Evolutionary conservation across 2,329 filamentous ascomycete species (phyloP).

Genomic region (Colletotrichum tropicicola): DNA sequence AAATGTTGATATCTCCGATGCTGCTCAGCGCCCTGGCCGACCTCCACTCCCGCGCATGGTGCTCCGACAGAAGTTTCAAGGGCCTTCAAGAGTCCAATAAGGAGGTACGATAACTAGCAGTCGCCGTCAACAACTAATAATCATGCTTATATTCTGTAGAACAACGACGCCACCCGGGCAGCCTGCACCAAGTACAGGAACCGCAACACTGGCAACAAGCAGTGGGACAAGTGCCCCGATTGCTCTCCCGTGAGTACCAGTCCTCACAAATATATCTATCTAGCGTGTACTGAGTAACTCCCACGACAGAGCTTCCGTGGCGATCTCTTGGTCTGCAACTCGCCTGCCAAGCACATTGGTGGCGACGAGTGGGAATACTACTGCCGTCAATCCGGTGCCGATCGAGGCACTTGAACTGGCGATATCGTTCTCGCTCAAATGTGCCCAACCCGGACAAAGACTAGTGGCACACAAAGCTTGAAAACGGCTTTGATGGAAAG

Average conservation of each 20-base stretch:
- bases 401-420: neutral
- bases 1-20: neutral
- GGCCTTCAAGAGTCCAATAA: neutral
- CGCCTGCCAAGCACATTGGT: neutral
- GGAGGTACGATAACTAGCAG: neutral
- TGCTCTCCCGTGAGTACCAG: neutral
- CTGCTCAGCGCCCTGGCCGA: neutral
- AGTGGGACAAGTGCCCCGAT: slow-evolving; percentile 5
- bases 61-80: neutral
- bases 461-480: no score
- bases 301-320: neutral
- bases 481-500: no score
- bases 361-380: slow-evolving; percentile 7
- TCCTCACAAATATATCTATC: no score
- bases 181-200: neutral
- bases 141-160: neutral
- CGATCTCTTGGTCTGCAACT: slow-evolving; percentile 6
- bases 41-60: neutral
- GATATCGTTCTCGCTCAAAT: no score
- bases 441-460: no score
- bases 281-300: no score
- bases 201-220: slow-evolving; percentile 3
- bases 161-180: neutral
- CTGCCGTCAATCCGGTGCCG: neutral
- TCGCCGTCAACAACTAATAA: no score